phyloP scores from a whole-genome alignment of 768 basidiomycete species.

The Xerocomellus chrysenteron region DNA sequence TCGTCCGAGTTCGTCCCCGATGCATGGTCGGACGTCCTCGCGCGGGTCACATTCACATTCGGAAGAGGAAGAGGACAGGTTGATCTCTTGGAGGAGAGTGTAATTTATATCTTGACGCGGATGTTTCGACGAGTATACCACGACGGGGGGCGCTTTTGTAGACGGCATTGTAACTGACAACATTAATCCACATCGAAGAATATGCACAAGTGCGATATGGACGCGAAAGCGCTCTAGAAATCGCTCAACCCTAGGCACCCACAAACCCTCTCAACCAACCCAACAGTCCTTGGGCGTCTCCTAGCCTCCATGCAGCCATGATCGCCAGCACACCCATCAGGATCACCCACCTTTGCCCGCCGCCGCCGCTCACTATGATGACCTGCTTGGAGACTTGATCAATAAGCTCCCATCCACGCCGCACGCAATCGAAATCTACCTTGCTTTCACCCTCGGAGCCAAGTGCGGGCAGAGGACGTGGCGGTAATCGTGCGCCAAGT shows the following conservation, averaged over 20 bases:
- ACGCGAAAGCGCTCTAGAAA: background rate
- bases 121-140: background rate
- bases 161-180: background rate
- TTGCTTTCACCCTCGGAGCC: slow-evolving; percentile 12
- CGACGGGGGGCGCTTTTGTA: background rate
- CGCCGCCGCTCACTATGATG: background rate
- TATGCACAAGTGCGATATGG: background rate
- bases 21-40: slow-evolving; percentile 1
- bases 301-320: slow-evolving; percentile 1
- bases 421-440: background rate
- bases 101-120: background rate
- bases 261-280: slow-evolving; percentile 5
- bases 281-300: background rate
- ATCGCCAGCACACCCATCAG: slow-evolving; percentile 9
- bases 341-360: background rate
- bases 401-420: slow-evolving; percentile 5
- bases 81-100: slow-evolving; percentile 16
- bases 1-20: background rate
- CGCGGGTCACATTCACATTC: slow-evolving; percentile 8
- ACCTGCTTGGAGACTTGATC: slow-evolving; percentile 11
- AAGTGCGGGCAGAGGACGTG: slow-evolving; percentile 16
- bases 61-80: slow-evolving; percentile 19
- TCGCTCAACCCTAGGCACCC: slow-evolving; percentile 12
- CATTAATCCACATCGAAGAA: background rate
- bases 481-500: slow-evolving; percentile 19